Base-by-base conservation (phyloP, 371 early-diverging fungal genomes). In the Haplosporangium sp. region DNA sequence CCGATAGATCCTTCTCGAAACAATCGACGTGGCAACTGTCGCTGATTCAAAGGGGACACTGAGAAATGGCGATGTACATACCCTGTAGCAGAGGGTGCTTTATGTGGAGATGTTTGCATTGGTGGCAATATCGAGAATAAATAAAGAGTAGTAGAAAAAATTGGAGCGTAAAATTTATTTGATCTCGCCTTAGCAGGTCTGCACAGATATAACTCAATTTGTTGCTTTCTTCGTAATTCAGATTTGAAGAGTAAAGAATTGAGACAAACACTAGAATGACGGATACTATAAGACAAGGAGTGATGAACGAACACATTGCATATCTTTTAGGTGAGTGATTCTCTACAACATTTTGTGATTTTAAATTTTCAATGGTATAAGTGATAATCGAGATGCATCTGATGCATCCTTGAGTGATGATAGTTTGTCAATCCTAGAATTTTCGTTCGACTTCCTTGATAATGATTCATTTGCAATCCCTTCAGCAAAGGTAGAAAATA, bases 1-100 rank as follows among this genome's bases (percentile, higher is more conserved):
- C 55, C 55, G 6, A 55, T 55, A 9, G 55, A 55, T 9, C 55
- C 55, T 34, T 55, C 55, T 55, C 55, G 20, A 34, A 55, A 55
- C 11, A 55, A 17, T 11, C 55, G 20, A 55, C 55, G 35, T 3
- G 55, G 17, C 11, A 9, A 35, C 13, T 27, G 55, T 55, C 55
- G 55, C 55, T 55, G 20, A 11, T 35, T 35, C 17, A 17, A 15
- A 35, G 17, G 20, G 3, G 55, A 55, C 1, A 20, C 17, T 9
- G 55, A 34, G 55, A 55, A 55, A 15, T 10, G 55, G 10, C 55
- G 55, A 34, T 6, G 34, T 10, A 10, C 15, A 9, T 34, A 20
- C 35, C 34, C 34, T 10, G 55, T 55, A 27, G 35, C 15, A 34
- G 17, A 20, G 35, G 55, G 9, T 34, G 17, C 3, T 10, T 55